Base-by-base conservation (phyloP, 1,284 basidiomycete species). In the Waitea zeae region DNA sequence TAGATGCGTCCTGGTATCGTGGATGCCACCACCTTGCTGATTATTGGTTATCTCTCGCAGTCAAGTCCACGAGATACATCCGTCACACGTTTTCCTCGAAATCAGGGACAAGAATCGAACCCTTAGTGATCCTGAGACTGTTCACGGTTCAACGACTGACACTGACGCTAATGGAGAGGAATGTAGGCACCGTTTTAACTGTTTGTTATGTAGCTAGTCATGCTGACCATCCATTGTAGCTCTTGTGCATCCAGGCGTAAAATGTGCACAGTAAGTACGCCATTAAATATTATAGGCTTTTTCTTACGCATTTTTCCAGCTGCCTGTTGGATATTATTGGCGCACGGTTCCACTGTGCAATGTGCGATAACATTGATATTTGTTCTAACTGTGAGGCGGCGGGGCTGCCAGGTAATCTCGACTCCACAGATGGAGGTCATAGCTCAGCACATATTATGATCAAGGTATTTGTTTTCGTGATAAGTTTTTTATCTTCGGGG, bases 351-450 rank as follows among this genome's bases (percentile, higher is more conserved):
- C 88, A 88, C 47, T 93, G 88, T 44, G 82, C 82, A 5, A 74
- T 84, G n/a, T 93, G 88, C 47, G 63, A 71, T 35, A 64, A 67
- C 9, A 65, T 86, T 19, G 81, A 86, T 45, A 84, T 92, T 13
- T 93, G 88, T 47, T 70, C 78, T 13, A 86, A 88, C 45, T 93
- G 88, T 51, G 88, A 92, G 51, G 75, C 76, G 3, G 80, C 76
- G 7, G 83, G 84, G 12, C 61, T 88, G 12, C 79, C 80, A 3
- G 81, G 79, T 2, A 82, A 83, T 41, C 53, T 84, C 5, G 76
- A 83, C 41, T 74, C 77, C 0, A 59, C 67, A 1, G 78, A 83
- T 30, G 75, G 71, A 5, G 80, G 78, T 0, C 82, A 86, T 44
- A 66, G 64, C 38, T 82, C 78, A 6, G 79, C 79, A 4, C 88